Evolutionary conservation across 164 flowering plant species (phyloP).

Genomic region (Macadamia integrifolia): DNA sequence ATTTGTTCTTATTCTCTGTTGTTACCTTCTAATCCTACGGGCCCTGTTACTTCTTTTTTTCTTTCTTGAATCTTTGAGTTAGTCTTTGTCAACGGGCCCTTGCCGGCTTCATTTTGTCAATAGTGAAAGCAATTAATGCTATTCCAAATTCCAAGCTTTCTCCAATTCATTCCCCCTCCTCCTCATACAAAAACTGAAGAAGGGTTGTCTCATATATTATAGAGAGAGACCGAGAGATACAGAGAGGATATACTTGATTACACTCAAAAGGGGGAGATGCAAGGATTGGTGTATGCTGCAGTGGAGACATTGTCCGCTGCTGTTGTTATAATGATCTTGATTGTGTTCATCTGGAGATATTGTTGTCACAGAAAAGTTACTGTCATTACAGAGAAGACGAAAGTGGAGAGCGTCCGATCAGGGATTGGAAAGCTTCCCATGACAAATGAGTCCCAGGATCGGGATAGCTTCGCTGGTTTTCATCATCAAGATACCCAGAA

Average conservation of each 20-base stretch:
- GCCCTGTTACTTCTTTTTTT: no score
- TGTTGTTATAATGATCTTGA: slow-evolving; percentile 9
- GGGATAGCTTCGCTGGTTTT: slow-evolving; percentile 10
- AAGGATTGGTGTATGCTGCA: slow-evolving; percentile 10
- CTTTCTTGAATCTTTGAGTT: no score
- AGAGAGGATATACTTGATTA: neutral
- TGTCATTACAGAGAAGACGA: neutral
- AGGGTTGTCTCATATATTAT: neutral
- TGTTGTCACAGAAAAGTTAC: slow-evolving; percentile 1
- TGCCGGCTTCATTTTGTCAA: no score
- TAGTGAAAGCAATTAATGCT: no score
- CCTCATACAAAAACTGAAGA: neutral
- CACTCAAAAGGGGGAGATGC: slow-evolving; percentile 10
- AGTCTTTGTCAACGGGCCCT: no score
- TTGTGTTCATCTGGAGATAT: slow-evolving; percentile 24
- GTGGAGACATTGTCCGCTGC: slow-evolving; percentile 16
- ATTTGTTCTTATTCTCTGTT: no score
- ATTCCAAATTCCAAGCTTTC: no score
- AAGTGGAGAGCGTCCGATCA: slow-evolving; percentile 26
- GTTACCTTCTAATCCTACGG: no score
- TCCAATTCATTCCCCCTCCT: no score
- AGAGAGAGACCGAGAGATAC: neutral
- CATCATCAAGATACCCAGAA: slow-evolving; percentile 28
- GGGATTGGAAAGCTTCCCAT: slow-evolving; percentile 48
- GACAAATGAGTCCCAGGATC: neutral